phyloP scores from a whole-genome alignment of 306 rosid genomes.

The Glycine tomentella region DNA sequence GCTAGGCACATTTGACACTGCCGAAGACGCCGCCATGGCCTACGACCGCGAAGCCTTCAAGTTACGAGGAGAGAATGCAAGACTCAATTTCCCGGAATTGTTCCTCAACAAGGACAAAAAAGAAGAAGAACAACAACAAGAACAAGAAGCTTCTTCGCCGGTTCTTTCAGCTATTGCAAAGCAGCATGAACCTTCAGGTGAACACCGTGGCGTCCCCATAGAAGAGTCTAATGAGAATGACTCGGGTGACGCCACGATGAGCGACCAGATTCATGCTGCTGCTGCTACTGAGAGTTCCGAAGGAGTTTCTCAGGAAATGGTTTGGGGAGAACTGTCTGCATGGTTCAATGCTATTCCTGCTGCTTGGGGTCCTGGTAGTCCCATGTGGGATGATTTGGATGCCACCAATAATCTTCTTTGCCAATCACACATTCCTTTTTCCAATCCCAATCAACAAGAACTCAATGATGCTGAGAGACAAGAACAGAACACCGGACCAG shows the following conservation, averaged over 20 bases:
- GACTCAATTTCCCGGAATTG: conserved; percentile 89
- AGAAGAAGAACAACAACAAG: not conserved
- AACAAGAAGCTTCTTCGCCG: conserved; percentile 12
- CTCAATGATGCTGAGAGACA: conserved; percentile 49
- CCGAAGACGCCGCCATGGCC: conserved; percentile 97
- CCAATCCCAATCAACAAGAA: conserved; percentile 53
- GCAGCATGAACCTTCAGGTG: conserved; percentile 30
- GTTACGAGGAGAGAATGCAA: conserved; percentile 92
- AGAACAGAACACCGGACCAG: conserved; percentile 49
- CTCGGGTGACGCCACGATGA: conserved; percentile 56
- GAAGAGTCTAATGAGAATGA: conserved; percentile 60
- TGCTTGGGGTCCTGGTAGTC: conserved; percentile 96
- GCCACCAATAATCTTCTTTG: conserved; percentile 62
- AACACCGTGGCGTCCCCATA: conserved; percentile 7
- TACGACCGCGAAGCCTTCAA: conserved; percentile 95
- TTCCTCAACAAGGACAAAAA: conserved; percentile 65
- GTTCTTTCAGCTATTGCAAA: conserved; percentile 40
- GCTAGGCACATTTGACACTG: conserved; percentile 98
- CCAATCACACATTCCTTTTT: conserved; percentile 61
- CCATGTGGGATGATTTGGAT: conserved; percentile 95
- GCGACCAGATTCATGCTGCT: conserved; percentile 50
- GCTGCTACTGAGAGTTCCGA: not conserved
- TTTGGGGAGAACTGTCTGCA: conserved; percentile 89
- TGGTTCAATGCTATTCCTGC: conserved; percentile 91
- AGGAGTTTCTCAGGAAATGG: conserved; percentile 67